Conservation (phyloP, 495 filamentous ascomycete species). For the Endocarpon pusillum region DNA sequence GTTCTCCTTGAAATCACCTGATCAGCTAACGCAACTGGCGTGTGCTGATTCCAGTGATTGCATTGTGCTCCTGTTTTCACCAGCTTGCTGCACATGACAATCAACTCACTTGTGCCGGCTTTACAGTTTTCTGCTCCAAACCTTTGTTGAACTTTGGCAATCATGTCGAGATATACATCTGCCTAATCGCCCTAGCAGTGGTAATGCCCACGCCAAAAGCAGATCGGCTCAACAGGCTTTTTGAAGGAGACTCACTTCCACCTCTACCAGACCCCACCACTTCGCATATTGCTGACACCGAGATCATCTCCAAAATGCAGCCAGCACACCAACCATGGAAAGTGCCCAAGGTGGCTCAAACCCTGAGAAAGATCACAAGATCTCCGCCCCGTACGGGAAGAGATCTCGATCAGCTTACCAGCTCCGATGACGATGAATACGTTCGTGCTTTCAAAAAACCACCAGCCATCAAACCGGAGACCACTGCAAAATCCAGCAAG, state of each 20-base stretch:
- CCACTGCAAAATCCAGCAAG: not conserved
- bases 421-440: constrained; percentile 1
- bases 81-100: too few relatives aligned
- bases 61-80: too few relatives aligned
- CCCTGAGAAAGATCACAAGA: not conserved
- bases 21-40: too few relatives aligned
- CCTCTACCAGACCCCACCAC: not conserved
- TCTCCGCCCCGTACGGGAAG: not conserved
- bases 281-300: not conserved
- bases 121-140: too few relatives aligned
- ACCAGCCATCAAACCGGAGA: not conserved
- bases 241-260: not conserved
- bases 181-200: too few relatives aligned
- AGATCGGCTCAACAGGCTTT: not conserved
- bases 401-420: not conserved
- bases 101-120: too few relatives aligned
- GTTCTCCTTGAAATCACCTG: too few relatives aligned
- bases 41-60: too few relatives aligned
- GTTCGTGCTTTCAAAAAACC: not conserved
- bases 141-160: too few relatives aligned
- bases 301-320: not conserved
- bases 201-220: too few relatives aligned
- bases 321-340: not conserved
- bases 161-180: too few relatives aligned
- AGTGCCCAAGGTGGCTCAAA: not conserved